phyloP scores from a whole-genome alignment of 257 asterid genomes.

The Penstemon newberryi region DNA sequence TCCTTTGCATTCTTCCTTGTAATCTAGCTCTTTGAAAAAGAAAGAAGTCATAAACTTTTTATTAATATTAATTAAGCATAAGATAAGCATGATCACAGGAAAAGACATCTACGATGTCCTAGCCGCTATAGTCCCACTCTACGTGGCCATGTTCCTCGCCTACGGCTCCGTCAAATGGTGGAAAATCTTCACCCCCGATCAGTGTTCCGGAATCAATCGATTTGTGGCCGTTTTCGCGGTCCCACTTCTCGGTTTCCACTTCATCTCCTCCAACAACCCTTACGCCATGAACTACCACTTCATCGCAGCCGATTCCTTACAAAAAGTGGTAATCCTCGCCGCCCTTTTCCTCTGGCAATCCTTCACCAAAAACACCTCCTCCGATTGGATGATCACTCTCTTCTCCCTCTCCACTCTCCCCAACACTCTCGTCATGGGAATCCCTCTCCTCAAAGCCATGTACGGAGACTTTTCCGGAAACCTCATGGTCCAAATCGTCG shows the following conservation, averaged over 20 bases:
- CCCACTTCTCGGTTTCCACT: slow-evolving; percentile 81
- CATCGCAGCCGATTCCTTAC: slow-evolving; percentile 84
- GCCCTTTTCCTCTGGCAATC: slow-evolving; percentile 73
- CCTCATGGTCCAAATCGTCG: slow-evolving; percentile 90
- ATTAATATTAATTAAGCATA: neutral
- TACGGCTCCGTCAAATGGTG: slow-evolving; percentile 89
- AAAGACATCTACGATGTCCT: slow-evolving; percentile 84
- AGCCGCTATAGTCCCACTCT: slow-evolving; percentile 75
- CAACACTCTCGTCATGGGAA: slow-evolving; percentile 93
- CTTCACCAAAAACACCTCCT: slow-evolving; percentile 53
- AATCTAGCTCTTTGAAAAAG: too few relatives aligned
- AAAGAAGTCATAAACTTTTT: neutral
- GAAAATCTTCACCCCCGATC: slow-evolving; percentile 93
- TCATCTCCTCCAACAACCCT: slow-evolving; percentile 72
- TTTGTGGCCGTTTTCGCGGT: slow-evolving; percentile 95
- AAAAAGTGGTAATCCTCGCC: slow-evolving; percentile 64
- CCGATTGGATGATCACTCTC: slow-evolving; percentile 83
- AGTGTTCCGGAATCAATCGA: slow-evolving; percentile 89
- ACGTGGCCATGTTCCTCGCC: slow-evolving; percentile 85
- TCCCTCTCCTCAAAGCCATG: slow-evolving; percentile 85
- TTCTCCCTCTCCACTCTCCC: slow-evolving; percentile 86
- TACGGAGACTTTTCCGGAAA: slow-evolving; percentile 87
- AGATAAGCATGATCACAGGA: slow-evolving; percentile 64
- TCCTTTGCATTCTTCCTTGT: neutral
- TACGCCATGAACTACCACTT: slow-evolving; percentile 87